phyloP scores from a whole-genome alignment of 352 stramenopile genomes.

The Phytophthora sansomeana region DNA sequence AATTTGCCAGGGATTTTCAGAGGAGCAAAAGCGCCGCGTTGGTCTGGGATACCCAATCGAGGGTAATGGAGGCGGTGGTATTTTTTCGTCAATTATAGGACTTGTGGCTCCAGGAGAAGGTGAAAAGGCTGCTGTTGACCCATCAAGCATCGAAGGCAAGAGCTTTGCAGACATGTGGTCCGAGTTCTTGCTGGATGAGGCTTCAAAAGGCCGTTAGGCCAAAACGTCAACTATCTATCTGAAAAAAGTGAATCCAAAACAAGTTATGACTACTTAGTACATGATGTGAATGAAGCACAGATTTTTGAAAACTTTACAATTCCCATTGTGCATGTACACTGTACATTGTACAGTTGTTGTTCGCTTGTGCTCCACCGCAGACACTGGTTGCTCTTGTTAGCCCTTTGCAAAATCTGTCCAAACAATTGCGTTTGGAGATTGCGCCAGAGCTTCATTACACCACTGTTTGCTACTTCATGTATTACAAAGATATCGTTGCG shows the following conservation, averaged over 20 bases:
- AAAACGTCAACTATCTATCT: not conserved
- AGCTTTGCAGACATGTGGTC: slow-evolving; percentile 78
- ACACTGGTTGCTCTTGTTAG: too few species aligned
- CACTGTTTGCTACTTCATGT: too few species aligned
- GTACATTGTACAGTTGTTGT: too few species aligned
- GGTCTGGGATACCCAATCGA: slow-evolving; percentile 59
- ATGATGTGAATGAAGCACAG: not conserved
- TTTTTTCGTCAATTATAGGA: slow-evolving; percentile 75
- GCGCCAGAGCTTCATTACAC: too few species aligned
- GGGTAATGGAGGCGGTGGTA: slow-evolving; percentile 66
- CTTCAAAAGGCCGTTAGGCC: slow-evolving; percentile 25
- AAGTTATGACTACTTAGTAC: not conserved
- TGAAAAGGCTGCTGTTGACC: slow-evolving; percentile 17
- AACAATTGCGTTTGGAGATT: too few species aligned
- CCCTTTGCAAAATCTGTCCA: too few species aligned
- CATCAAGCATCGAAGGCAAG: slow-evolving; percentile 61
- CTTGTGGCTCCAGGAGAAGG: slow-evolving; percentile 45
- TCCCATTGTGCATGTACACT: too few species aligned
- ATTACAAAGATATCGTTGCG: too few species aligned
- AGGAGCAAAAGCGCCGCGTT: slow-evolving; percentile 74
- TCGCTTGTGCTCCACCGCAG: too few species aligned
- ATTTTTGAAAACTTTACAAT: too few species aligned
- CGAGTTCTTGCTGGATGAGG: slow-evolving; percentile 74
- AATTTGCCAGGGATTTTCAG: slow-evolving; percentile 54
- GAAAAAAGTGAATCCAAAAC: not conserved